Evolutionary conservation across 1,139 yeast genomes (phyloP).

Genomic region (Diutina siamensis): DNA sequence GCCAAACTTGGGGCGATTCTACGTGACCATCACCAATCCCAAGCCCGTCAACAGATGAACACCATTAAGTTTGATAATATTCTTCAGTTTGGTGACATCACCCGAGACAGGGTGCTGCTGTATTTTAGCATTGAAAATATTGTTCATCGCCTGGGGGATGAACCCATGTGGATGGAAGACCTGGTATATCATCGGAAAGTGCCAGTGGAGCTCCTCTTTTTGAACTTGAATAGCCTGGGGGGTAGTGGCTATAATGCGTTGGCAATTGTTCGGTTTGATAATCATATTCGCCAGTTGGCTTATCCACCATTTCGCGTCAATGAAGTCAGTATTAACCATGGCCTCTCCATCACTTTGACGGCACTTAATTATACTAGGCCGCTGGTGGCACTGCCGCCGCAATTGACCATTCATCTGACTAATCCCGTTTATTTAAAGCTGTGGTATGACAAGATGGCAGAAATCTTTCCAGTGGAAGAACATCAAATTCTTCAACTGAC

Average conservation of each 20-base stretch:
- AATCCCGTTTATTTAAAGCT: not conserved
- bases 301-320: constrained; percentile 1
- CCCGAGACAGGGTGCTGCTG: constrained; percentile 1
- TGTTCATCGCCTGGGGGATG: constrained; percentile 5
- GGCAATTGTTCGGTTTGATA: not conserved
- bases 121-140: not conserved
- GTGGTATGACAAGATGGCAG: not conserved
- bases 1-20: not conserved
- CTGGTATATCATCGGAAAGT: not conserved
- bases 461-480: constrained; percentile 1
- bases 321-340: not conserved
- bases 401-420: not conserved
- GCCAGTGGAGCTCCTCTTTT: constrained; percentile 1
- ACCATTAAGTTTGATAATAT: not conserved
- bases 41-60: not conserved
- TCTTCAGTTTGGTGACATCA: not conserved
- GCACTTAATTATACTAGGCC: not conserved
- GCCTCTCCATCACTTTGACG: not conserved
- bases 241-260: not conserved
- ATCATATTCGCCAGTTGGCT: not conserved
- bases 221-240: not conserved
- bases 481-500: not conserved
- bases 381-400: not conserved
- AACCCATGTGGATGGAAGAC: not conserved
- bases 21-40: not conserved